Conservation (phyloP, 257 asterid species). For the Solanum pinnatisectum region DNA sequence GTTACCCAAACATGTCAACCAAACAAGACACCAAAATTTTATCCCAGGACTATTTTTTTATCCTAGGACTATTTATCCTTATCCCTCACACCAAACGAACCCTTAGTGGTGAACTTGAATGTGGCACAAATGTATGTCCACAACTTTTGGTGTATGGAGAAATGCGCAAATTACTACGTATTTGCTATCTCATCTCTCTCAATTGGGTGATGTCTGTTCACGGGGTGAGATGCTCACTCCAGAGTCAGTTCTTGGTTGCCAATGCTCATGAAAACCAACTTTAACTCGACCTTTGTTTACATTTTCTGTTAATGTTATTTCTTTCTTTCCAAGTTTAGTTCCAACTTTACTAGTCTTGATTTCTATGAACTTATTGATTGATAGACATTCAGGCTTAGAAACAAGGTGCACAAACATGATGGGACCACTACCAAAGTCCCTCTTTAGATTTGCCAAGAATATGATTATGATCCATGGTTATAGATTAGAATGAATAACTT, state of each 20-base stretch:
- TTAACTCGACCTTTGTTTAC: not conserved
- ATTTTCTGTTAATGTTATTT: not conserved
- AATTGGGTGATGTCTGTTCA: not conserved
- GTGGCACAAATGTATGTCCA: not conserved
- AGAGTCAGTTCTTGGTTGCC: not conserved
- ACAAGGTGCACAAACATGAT: not conserved
- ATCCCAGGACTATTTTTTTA: no score
- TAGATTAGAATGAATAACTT: not conserved
- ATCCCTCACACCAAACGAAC: no score
- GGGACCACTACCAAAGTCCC: not conserved
- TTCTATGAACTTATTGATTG: not conserved
- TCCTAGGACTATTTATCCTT: no score
- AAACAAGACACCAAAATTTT: no score
- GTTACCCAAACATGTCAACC: no score
- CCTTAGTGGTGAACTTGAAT: not conserved
- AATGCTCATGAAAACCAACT: not conserved
- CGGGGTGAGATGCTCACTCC: not conserved
- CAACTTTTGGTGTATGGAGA: not conserved
- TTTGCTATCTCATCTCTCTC: not conserved
- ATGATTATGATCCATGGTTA: not conserved
- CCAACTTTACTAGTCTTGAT: not conserved
- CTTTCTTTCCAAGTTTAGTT: not conserved
- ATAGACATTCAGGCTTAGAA: not conserved
- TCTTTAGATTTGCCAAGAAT: not conserved
- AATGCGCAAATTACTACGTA: not conserved